These are phyloP conservation scores for Tricholoma matsutake DNA, from an alignment of 768 basidiomycete genomes.

Conservation along the genomic window DNA sequence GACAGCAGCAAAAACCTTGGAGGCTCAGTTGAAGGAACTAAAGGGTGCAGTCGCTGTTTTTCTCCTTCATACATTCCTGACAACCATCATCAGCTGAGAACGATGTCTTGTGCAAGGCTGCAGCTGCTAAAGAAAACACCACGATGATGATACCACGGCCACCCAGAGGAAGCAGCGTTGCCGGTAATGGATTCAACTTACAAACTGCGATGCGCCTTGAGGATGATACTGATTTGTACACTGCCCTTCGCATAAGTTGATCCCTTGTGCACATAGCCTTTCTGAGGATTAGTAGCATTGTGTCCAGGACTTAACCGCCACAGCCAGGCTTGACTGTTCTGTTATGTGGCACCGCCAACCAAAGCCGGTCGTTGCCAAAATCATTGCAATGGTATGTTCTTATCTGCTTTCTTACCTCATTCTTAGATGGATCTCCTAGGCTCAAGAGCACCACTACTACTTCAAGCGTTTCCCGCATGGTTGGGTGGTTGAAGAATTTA, in stretches of 20 bases:
- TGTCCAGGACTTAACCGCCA: not conserved
- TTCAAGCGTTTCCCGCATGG: not conserved
- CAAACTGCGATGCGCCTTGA: not conserved
- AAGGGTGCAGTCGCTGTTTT: not conserved
- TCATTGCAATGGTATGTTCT: slow-evolving; percentile 2
- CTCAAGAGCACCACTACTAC: not conserved
- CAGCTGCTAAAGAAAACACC: slow-evolving; percentile 1
- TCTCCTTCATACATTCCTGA: not conserved
- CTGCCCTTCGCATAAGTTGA: not conserved
- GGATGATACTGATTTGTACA: not conserved
- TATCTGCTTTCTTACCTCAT: not conserved
- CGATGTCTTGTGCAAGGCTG: not conserved
- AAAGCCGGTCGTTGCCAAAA: not conserved
- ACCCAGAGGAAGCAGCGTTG: not conserved
- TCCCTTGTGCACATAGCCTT: not conserved
- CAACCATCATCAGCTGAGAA: slow-evolving; percentile 1
- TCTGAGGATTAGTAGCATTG: not conserved
- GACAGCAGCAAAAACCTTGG: not conserved
- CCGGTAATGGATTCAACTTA: not conserved
- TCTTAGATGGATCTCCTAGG: not conserved
- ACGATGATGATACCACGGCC: not conserved
- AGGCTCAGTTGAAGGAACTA: slow-evolving; percentile 1
- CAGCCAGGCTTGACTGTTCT: not conserved
- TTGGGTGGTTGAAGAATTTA: not conserved
- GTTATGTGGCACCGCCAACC: slow-evolving; percentile 1